Evolutionary conservation across 805 yeast genomes (phyloP), one percentile per base, ranked within the genome.

Genomic region (Wickerhamia fluorescens): DNA sequence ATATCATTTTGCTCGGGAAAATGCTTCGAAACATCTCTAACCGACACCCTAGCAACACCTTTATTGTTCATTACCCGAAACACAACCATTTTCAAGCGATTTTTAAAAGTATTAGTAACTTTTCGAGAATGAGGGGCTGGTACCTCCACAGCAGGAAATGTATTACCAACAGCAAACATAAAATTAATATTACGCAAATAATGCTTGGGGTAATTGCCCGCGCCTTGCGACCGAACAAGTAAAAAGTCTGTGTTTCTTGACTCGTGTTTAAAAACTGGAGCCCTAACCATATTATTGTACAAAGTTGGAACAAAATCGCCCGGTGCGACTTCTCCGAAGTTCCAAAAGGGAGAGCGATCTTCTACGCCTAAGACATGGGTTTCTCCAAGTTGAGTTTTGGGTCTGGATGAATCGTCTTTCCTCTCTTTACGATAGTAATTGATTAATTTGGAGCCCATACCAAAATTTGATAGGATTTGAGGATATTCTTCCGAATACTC

Each of bases 111-210:
- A 3, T 95, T 80, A 1, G 97, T 88, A 14, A 88, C 96, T 45
- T 86, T 87, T 53, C 98, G 73, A 1, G 96, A 86, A 51, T 92
- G 96, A 2, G 98, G 98, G 1, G 97, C 96, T 0, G 98, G 98
- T 19, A 92, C 80, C 46, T 86, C 96, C 26, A 84, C 83, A 2
- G 86, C 95, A 1, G 98, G 98, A 41, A 86, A 77, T 0, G 83
- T 72, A 49, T 92, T 95, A 1, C 98, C 98, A 9, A 88, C 95
- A 0, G 86, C 76, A 52, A 86, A 92, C 27, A 84, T 49, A 49
- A 78, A 76, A 29, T 78, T 78, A 14, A 92, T 68, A 12, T 66
- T 66, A 38, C 94, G 68, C 38, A 92, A 47, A 44, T 64, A 88
- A 46, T 74, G 85, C 30, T 75, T 67, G 38, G 75, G 82, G 34